Evolutionary conservation across 108 stramenopile species (phyloP).

Genomic region (Pseudonitzschia multiseries): DNA sequence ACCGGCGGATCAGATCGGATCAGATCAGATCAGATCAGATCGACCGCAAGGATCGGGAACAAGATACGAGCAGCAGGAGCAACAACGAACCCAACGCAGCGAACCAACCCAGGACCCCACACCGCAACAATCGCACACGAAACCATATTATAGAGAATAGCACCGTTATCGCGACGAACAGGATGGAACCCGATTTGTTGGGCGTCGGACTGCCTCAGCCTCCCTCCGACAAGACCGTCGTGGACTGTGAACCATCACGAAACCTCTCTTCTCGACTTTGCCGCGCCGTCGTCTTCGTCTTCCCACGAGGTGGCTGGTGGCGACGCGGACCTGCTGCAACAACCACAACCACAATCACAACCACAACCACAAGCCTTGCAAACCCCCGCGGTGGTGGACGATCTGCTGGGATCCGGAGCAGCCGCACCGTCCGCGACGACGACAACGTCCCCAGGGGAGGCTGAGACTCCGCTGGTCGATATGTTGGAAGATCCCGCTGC

Average conservation of each 20-base stretch:
- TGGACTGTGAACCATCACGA: background rate
- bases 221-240: background rate
- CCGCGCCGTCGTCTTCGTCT: background rate
- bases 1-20: too few species aligned
- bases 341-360: too few species aligned
- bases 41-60: too few species aligned
- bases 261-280: background rate
- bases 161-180: background rate
- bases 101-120: too few species aligned
- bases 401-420: background rate
- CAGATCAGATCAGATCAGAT: too few species aligned
- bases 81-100: too few species aligned
- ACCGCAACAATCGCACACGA: too few species aligned
- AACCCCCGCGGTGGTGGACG: background rate
- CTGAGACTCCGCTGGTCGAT: background rate
- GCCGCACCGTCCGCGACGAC: background rate
- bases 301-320: background rate
- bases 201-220: background rate
- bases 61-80: too few species aligned
- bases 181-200: constrained; percentile 11
- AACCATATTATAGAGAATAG: too few species aligned
- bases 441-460: background rate
- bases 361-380: background rate
- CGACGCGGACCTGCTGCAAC: background rate
- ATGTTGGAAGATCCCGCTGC: background rate